phyloP scores from a whole-genome alignment of 495 filamentous ascomycete genomes.

The Penicillium turbatum region DNA sequence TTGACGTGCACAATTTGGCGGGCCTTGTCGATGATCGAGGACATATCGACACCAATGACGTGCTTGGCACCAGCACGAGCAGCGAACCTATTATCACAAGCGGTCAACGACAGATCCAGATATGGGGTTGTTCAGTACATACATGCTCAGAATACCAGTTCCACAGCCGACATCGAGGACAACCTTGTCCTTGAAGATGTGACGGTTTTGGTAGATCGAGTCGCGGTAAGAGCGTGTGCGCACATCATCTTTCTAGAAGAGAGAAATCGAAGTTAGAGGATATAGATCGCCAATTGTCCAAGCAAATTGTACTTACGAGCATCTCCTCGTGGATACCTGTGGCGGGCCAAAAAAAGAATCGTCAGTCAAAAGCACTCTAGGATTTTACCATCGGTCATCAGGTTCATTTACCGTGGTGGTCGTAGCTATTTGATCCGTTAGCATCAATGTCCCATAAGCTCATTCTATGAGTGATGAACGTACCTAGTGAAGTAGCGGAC shows the following conservation, averaged over 20 bases:
- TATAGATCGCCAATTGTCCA: slow-evolving; percentile 3
- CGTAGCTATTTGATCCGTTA: slow-evolving; percentile 61
- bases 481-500: slow-evolving; percentile 97
- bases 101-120: slow-evolving; percentile 4
- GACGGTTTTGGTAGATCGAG: slow-evolving; percentile 90
- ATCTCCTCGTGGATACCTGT: slow-evolving; percentile 97
- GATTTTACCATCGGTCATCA: not conserved
- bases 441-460: slow-evolving; percentile 14
- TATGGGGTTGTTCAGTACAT: slow-evolving; percentile 23
- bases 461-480: not conserved
- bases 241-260: slow-evolving; percentile 88
- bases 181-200: slow-evolving; percentile 95
- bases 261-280: slow-evolving; percentile 7
- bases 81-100: slow-evolving; percentile 69
- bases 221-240: slow-evolving; percentile 94
- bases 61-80: slow-evolving; percentile 88
- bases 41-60: slow-evolving; percentile 96
- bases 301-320: slow-evolving; percentile 64
- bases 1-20: slow-evolving; percentile 85
- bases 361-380: slow-evolving; percentile 11
- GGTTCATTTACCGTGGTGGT: slow-evolving; percentile 74
- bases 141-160: slow-evolving; percentile 86
- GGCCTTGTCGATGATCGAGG: slow-evolving; percentile 93
- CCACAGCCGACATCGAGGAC: slow-evolving; percentile 98
- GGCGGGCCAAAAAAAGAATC: slow-evolving; percentile 21